Conservation (phyloP, 805 yeast genomes). For the Candida nonsorbophila region DNA sequence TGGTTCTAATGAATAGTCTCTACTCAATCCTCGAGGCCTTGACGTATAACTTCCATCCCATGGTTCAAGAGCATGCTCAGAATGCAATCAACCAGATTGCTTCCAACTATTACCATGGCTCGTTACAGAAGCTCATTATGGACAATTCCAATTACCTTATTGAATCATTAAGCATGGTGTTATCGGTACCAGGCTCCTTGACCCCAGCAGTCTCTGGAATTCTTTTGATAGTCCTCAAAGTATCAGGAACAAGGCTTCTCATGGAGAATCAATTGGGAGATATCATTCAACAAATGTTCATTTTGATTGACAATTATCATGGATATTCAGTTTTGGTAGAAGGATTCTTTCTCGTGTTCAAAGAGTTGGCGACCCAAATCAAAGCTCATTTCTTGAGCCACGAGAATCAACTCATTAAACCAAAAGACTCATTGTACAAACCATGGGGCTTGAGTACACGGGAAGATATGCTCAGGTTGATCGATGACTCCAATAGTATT, state of each 20-base stretch:
- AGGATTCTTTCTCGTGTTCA: slow-evolving; percentile 69
- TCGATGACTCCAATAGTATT: slow-evolving; percentile 30
- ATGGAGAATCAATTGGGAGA: slow-evolving; percentile 58
- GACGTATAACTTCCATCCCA: slow-evolving; percentile 46
- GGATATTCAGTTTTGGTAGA: slow-evolving; percentile 70
- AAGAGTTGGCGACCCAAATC: slow-evolving; percentile 47
- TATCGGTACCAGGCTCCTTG: slow-evolving; percentile 61
- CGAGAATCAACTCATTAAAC: slow-evolving; percentile 1
- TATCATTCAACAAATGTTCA: slow-evolving; percentile 67
- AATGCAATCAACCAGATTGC: slow-evolving; percentile 42
- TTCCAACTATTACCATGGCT: slow-evolving; percentile 46
- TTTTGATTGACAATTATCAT: slow-evolving; percentile 76
- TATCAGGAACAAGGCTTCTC: slow-evolving; percentile 65
- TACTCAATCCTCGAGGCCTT: slow-evolving; percentile 70
- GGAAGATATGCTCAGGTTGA: slow-evolving; percentile 38
- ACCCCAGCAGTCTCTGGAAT: slow-evolving; percentile 72
- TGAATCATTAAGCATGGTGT: slow-evolving; percentile 66
- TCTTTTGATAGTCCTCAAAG: slow-evolving; percentile 58
- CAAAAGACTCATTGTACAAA: slow-evolving; percentile 17
- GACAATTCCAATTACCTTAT: slow-evolving; percentile 77
- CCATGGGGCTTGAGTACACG: slow-evolving; percentile 59
- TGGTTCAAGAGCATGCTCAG: slow-evolving; percentile 52
- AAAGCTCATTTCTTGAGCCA: slow-evolving; percentile 6
- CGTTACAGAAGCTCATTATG: slow-evolving; percentile 50
- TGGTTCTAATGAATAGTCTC: slow-evolving; percentile 63